phyloP scores from a whole-genome alignment of 148 eudicot species.

The Oxyria digyna region DNA sequence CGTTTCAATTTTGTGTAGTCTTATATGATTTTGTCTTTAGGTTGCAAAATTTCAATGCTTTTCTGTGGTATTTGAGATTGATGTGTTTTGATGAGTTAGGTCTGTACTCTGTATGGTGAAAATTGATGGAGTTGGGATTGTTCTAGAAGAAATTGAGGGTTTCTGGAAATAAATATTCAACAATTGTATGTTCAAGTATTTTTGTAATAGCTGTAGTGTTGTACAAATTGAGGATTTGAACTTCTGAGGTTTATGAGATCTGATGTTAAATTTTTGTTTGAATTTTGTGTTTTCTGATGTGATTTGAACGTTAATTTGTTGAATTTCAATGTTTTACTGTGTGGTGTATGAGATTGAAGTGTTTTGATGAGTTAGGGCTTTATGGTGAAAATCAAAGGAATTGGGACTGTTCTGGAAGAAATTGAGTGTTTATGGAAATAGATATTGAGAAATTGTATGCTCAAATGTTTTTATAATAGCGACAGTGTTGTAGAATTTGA shows the following conservation, averaged over 20 bases:
- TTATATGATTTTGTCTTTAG: not conserved
- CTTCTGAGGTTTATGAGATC: not conserved
- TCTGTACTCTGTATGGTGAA: not conserved
- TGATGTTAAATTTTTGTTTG: not conserved
- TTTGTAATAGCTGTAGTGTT: not conserved
- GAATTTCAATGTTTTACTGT: not conserved
- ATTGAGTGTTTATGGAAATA: too few relatives aligned
- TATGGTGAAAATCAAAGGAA: not conserved
- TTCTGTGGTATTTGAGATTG: not conserved
- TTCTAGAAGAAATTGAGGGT: not conserved
- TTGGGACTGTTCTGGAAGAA: too few relatives aligned
- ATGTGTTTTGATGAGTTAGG: not conserved
- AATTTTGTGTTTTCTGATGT: not conserved
- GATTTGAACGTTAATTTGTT: not conserved
- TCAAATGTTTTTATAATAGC: too few relatives aligned
- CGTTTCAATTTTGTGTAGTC: not conserved
- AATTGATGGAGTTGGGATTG: not conserved
- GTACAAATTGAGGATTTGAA: not conserved
- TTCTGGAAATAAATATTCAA: not conserved
- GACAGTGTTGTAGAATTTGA: too few relatives aligned
- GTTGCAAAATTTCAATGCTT: not conserved
- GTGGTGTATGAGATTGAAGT: not conserved
- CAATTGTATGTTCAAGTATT: not conserved
- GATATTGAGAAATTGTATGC: too few relatives aligned
- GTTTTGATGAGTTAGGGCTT: not conserved